Percentiles rank a stretch among this genome's conserved stretches.
Conservation (phyloP, 2,329 filamentous ascomycete species). For the Aspergillus quadrilineatus region DNA sequence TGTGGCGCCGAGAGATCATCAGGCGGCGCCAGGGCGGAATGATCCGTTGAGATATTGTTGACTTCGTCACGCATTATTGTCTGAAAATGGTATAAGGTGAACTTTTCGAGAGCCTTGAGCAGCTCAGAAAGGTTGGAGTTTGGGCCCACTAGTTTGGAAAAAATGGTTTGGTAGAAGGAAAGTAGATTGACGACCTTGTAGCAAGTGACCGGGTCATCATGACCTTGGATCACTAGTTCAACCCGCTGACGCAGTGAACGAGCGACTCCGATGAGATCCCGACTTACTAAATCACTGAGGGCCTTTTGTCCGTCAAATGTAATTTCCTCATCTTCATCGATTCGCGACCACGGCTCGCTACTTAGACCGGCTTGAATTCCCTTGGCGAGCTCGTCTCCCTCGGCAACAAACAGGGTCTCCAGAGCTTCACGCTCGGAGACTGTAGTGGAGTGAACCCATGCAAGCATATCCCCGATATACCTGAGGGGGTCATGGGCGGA, state of each 20-base stretch:
- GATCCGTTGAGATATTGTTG: slow-evolving; percentile 66
- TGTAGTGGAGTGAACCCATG: slow-evolving; percentile 91
- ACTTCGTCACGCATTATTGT: slow-evolving; percentile 73
- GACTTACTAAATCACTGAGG: slow-evolving; percentile 80
- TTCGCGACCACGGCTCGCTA: slow-evolving; percentile 77
- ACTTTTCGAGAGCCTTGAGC: slow-evolving; percentile 67
- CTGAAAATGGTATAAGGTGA: slow-evolving; percentile 79
- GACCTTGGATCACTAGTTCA: slow-evolving; percentile 87
- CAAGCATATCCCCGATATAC: slow-evolving; percentile 95
- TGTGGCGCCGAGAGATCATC: slow-evolving; percentile 73
- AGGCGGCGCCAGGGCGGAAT: slow-evolving; percentile 67
- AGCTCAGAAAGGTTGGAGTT: slow-evolving; percentile 69
- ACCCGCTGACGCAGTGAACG: slow-evolving; percentile 84
- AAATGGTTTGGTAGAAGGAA: slow-evolving; percentile 84
- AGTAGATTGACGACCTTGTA: slow-evolving; percentile 90
- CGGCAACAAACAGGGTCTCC: slow-evolving; percentile 85
- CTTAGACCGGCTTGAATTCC: slow-evolving; percentile 77
- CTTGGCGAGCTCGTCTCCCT: slow-evolving; percentile 82
- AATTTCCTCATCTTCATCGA: slow-evolving; percentile 57
- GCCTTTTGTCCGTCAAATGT: slow-evolving; percentile 78
- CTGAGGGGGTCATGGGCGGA: slow-evolving; percentile 86
- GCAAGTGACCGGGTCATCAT: slow-evolving; percentile 82
- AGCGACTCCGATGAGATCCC: slow-evolving; percentile 76
- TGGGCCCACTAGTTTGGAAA: slow-evolving; percentile 71
- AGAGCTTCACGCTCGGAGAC: slow-evolving; percentile 92